phyloP scores from a whole-genome alignment of 225 moss, liverwort and hornwort genomes.

The Rhytidiadelphus loreus region DNA sequence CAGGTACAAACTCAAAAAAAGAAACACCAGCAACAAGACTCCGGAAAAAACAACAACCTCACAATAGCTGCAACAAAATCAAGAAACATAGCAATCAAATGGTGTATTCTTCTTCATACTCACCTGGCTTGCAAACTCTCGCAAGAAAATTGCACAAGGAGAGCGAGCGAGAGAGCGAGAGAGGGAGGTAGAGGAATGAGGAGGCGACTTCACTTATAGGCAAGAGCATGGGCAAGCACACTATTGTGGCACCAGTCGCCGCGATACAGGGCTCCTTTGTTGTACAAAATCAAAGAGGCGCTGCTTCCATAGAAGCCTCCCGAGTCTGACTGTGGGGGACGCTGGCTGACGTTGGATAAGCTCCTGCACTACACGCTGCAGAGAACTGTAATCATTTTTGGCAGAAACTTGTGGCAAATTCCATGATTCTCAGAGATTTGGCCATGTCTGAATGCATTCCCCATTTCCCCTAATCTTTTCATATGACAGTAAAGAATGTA shows the following conservation, averaged over 20 bases:
- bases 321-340: not conserved
- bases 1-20: not conserved
- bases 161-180: not conserved
- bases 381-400: not conserved
- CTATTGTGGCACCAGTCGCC: not conserved
- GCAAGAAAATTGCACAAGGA: not conserved
- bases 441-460: not conserved
- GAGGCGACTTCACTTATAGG: not conserved
- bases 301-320: conserved; percentile 5
- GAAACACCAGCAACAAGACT: not conserved
- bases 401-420: not conserved
- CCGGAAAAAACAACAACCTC: not conserved
- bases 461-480: not conserved
- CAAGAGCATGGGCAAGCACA: not conserved
- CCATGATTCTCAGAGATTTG: not conserved
- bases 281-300: not conserved
- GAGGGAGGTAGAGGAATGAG: not conserved
- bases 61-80: not conserved
- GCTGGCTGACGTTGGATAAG: conserved; percentile 4
- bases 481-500: not conserved
- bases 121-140: not conserved
- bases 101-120: not conserved
- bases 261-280: not conserved
- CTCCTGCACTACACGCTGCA: not conserved
- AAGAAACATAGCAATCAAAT: not conserved